Base-by-base conservation (phyloP, 768 basidiomycete genomes). In the Pilatotrama ljubarskyi region DNA sequence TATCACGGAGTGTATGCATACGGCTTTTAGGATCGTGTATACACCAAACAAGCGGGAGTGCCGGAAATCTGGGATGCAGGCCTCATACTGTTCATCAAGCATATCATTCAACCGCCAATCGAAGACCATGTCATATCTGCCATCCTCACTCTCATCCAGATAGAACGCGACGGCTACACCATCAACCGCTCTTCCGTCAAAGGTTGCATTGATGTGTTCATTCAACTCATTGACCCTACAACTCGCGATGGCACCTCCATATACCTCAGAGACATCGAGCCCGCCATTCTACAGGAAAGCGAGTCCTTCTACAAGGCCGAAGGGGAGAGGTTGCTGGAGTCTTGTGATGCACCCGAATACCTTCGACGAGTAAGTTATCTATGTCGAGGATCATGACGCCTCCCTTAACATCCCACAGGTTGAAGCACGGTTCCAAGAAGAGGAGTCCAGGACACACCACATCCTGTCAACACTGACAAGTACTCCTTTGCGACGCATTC, bases 141-240 rank as follows among this genome's bases (percentile, higher is more conserved):
- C n/a, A 80, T 98, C 51, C 80, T 98, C 48, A 83, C 82, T 29
- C 91, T 95, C 74, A 87, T 99, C 55, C 90, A 86, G 61, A 85
- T 93, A 53, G 97, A 99, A 68, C 88, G 97, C 15, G 90, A 95
- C 63, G 95, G 95, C 24, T 91, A 90, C 69, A 84, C 83, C 46
- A 93, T 98, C 68, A 93, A 92, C 68, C 88, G 91, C n/a, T 93
- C 93, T 1, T 87, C 91, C 2, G 85, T 98, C 51, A 90, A 92
- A 68, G 90, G 89, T 64, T 93, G 90, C 63, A 87, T 95, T 20
- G 91, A 94, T 41, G 87, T 98, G 44, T 82, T 97, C 46, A 75
- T 90, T 38, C 82, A 87, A 57, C 81, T 98, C 26, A 75, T 80
- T 10, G 79, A 81, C 32, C 79, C 79, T 17, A 74, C 74, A 20